These are phyloP conservation scores for Fusarium denticulatum DNA, from an alignment of 2,329 filamentous ascomycete genomes.

Conservation along the genomic window DNA sequence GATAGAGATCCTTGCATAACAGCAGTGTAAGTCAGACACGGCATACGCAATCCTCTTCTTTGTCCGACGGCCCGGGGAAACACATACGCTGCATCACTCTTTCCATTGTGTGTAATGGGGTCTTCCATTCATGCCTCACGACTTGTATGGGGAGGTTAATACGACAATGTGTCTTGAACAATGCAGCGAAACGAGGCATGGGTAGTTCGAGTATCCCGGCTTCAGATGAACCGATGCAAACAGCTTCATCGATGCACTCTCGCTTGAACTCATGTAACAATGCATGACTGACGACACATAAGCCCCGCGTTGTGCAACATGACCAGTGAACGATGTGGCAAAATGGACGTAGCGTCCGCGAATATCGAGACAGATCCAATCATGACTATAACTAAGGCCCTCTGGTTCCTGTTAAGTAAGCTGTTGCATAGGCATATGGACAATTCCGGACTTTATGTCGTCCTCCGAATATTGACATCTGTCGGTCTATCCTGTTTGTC, in stretches of 20 bases:
- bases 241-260: neutral
- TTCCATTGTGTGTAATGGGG: too few species aligned
- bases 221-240: neutral
- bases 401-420: too few species aligned
- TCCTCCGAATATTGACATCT: too few species aligned
- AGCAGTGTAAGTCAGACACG: neutral
- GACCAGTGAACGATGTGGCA: fast-evolving
- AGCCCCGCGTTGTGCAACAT: neutral
- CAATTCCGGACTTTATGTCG: too few species aligned
- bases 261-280: too few species aligned
- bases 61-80: neutral
- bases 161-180: neutral
- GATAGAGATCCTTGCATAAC: neutral
- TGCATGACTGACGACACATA: fast-evolving
- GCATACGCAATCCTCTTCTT: neutral
- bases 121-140: fast-evolving
- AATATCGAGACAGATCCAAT: too few species aligned
- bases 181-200: neutral
- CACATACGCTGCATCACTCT: too few species aligned
- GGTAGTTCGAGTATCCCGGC: fast-evolving
- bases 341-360: too few species aligned
- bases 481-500: too few species aligned
- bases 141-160: too few species aligned
- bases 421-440: too few species aligned
- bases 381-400: too few species aligned